phyloP scores from a whole-genome alignment of 2,329 filamentous ascomycete species.

The Drechslerella dactyloides region DNA sequence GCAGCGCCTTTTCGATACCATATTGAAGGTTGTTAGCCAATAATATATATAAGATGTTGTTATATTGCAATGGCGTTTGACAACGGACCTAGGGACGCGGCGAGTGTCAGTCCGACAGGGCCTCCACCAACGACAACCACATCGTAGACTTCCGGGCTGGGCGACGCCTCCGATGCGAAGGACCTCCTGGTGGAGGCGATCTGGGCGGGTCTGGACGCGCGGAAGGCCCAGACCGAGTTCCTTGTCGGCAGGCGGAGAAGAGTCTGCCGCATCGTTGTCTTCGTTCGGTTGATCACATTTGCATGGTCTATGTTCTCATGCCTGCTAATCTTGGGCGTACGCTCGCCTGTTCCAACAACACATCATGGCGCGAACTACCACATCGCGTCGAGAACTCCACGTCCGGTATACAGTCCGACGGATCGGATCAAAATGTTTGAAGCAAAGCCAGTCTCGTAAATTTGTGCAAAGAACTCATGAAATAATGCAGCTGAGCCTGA shows the following conservation, averaged over 20 bases:
- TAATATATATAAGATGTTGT: neutral
- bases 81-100: constrained; percentile 67
- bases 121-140: constrained; percentile 90
- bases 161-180: constrained; percentile 36
- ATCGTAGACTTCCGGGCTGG: constrained; percentile 73
- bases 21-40: constrained; percentile 7
- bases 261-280: constrained; percentile 39
- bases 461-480: too few species aligned
- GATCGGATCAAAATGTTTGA: too few species aligned
- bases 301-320: too few species aligned
- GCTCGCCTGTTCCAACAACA: neutral
- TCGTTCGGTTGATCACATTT: neutral
- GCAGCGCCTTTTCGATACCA: constrained; percentile 68
- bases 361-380: too few species aligned
- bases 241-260: constrained; percentile 45
- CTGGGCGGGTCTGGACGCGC: constrained; percentile 12
- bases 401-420: too few species aligned
- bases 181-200: constrained; percentile 23
- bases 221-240: constrained; percentile 36
- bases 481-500: too few species aligned
- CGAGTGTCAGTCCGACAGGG: constrained; percentile 82
- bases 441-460: too few species aligned
- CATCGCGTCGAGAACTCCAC: too few species aligned
- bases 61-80: constrained; percentile 10
- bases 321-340: too few species aligned